Conservation (phyloP, 495 filamentous ascomycete species). For the Immersiella caudata region DNA sequence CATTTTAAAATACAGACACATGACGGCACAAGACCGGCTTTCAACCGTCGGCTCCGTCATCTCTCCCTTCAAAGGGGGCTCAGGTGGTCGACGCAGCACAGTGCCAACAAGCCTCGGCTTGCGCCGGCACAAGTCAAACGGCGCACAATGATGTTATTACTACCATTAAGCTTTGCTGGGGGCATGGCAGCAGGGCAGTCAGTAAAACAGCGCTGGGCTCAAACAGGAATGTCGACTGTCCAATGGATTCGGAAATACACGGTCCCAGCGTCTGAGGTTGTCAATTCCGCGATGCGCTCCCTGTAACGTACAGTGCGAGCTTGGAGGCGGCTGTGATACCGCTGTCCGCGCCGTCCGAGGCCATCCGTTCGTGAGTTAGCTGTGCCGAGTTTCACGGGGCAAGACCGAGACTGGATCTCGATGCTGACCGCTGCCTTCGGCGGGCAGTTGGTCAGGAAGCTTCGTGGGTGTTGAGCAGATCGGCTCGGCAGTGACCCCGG, state of each 20-base stretch:
- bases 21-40: not conserved
- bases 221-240: not conserved
- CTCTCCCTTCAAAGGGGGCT: not conserved
- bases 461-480: too few species aligned
- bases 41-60: constrained; percentile 7
- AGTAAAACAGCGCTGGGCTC: not conserved
- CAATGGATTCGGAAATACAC: constrained; percentile 12
- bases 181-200: not conserved
- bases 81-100: not conserved
- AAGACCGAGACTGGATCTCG: not conserved
- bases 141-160: constrained; percentile 33
- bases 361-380: not conserved
- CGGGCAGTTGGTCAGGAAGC: too few species aligned
- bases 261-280: not conserved
- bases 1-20: not conserved
- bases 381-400: not conserved
- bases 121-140: constrained; percentile 27
- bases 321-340: not conserved
- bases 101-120: constrained; percentile 28
- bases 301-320: not conserved
- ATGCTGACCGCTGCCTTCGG: not conserved
- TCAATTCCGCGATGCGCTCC: not conserved
- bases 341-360: not conserved
- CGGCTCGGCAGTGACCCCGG: too few species aligned
- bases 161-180: constrained; percentile 19